Percentiles rank a stretch among this genome's conserved stretches.
These are phyloP conservation scores for Myrica gale DNA, from an alignment of 306 rosid genomes.

Conservation along the genomic window DNA sequence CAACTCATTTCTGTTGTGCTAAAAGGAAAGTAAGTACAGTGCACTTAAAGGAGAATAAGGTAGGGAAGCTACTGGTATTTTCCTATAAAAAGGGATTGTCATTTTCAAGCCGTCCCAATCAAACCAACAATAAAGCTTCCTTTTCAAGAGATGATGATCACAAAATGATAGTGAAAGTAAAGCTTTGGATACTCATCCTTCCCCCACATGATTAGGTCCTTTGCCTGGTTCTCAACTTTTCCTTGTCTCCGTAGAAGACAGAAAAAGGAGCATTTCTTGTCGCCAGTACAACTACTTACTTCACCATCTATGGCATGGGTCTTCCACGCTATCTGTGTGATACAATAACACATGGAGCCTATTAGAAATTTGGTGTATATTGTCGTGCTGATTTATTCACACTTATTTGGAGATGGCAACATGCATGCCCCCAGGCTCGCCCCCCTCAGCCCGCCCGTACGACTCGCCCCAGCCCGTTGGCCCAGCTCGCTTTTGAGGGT, in stretches of 20 bases:
- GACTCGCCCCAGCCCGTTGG: no score
- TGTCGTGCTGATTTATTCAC: no score
- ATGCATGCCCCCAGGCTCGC: no score
- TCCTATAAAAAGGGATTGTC: conserved; percentile 39
- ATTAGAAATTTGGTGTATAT: neutral
- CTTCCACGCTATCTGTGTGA: conserved; percentile 15
- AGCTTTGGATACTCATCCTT: conserved; percentile 55
- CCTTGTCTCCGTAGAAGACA: conserved; percentile 28
- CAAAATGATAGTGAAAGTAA: conserved; percentile 67
- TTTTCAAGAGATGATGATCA: conserved; percentile 70
- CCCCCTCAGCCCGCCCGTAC: no score
- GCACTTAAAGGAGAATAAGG: neutral
- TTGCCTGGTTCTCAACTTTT: conserved; percentile 40
- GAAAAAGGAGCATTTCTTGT: conserved; percentile 32
- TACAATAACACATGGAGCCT: conserved; percentile 9
- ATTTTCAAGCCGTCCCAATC: conserved; percentile 41
- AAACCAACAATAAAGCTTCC: conserved; percentile 73
- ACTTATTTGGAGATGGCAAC: neutral
- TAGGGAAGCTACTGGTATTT: conserved; percentile 27
- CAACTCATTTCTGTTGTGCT: neutral
- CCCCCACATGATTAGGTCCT: conserved; percentile 59
- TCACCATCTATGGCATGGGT: conserved; percentile 17
- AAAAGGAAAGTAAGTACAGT: neutral
- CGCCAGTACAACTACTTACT: neutral
- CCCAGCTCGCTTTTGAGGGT: no score